Conservation (phyloP, 768 basidiomycete genomes). For the Cyathus striatus region DNA sequence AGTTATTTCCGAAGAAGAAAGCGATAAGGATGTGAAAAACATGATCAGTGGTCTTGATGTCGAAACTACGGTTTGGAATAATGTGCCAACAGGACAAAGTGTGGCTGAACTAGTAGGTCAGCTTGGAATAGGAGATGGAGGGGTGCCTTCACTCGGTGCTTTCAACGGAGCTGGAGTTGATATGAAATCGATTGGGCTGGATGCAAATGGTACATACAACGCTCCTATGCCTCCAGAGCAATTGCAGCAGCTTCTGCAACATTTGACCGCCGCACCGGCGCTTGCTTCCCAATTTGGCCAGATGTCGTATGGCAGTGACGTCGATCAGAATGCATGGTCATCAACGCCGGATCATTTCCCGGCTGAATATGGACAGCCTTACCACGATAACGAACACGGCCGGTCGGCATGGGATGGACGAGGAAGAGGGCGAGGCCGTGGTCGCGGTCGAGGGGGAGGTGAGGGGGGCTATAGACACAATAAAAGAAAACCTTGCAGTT, state of each 20-base stretch:
- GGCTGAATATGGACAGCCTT: constrained; percentile 48
- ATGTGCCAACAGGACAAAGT: constrained; percentile 20
- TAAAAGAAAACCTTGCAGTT: constrained; percentile 88
- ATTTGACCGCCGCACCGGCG: constrained; percentile 18
- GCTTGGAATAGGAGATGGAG: constrained; percentile 38
- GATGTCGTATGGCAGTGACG: constrained; percentile 18
- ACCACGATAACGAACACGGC: constrained; percentile 41
- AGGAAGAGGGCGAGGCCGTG: constrained; percentile 47
- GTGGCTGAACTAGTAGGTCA: constrained; percentile 70
- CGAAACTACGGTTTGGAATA: constrained; percentile 63
- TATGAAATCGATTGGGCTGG: constrained; percentile 35
- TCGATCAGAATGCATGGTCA: constrained; percentile 35
- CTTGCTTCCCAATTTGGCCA: constrained; percentile 21
- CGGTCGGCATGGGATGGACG: constrained; percentile 39
- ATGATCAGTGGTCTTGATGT: constrained; percentile 72
- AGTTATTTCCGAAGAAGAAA: constrained; percentile 62
- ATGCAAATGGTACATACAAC: constrained; percentile 38
- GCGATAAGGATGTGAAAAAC: constrained; percentile 51
- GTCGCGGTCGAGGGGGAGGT: constrained; percentile 51
- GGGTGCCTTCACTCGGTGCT: constrained; percentile 30
- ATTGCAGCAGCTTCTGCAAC: constrained; percentile 55
- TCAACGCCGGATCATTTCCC: constrained; percentile 28
- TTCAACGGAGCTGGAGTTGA: constrained; percentile 24
- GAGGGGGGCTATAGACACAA: constrained; percentile 68
- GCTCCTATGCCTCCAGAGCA: constrained; percentile 51